Evolutionary conservation across 78 protist genomes (phyloP), one percentile per base, ranked within the genome.

Genomic region (Cavenderia fasciculata): DNA sequence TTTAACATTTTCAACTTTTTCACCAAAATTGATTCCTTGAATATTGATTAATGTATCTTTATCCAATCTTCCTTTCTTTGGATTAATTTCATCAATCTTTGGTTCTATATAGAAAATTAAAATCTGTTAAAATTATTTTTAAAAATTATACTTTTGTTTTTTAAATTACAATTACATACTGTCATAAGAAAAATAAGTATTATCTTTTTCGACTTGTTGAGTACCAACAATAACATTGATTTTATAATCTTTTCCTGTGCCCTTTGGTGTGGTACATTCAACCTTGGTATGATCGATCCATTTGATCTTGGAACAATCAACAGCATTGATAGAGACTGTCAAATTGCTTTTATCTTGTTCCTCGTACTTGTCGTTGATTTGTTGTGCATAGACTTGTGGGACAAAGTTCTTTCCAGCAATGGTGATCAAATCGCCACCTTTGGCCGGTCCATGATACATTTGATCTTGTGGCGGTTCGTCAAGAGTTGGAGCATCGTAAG

Each of bases 401-500:
- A 75, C 66, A 75, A 75, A 75, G 73, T 75, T 75, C 23, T 36
- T 43, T 21, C 86, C 73, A n/a, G 61, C 8, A 2, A 75, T 75
- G 18, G 86, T 61, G 4, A 59, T 75, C 8, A 6, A 11, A 2
- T 27, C 4, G 4, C 19, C 40, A 2, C 70, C 71, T 19, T 40
- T 27, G 6, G 86, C 61, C 43, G 86, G 46, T 23, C 61, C 86
- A 14, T 46, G 29, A n/a, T 46, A 61, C n/a, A n/a, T n/a, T n/a
- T 29, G 21, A 23, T 2, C 33, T 41, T 3, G 16, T 27, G 65
- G 8, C 10, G 10, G 27, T 25, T 69, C 46, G 23, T 14, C 14
- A 16, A 46, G 43, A n/a, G 57, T 47, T 40, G 75, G 75, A 46
- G 21, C 29, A 7, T 69, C n/a, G 3, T 44, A 69, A 27, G 36